phyloP scores from a whole-genome alignment of 208 protist genomes.

The Trypanosoma melophagium region DNA sequence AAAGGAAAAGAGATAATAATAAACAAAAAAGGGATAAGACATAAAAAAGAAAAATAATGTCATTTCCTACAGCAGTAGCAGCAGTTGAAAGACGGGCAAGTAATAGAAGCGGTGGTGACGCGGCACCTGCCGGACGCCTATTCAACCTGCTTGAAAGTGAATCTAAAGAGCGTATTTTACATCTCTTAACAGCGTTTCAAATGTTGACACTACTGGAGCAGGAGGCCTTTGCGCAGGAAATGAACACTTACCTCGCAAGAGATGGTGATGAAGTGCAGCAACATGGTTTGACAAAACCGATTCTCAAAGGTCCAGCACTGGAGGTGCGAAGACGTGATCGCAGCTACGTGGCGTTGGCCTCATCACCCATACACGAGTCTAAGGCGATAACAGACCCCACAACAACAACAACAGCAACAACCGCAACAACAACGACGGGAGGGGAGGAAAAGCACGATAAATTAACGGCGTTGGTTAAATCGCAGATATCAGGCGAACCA shows the following conservation, averaged over 20 bases:
- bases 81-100: background rate
- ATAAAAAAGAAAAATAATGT: conserved; percentile 4
- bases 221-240: conserved; percentile 51
- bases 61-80: background rate
- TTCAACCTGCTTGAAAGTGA: conserved; percentile 56
- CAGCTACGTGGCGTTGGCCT: conserved; percentile 39
- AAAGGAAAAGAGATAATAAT: background rate
- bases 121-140: conserved; percentile 16
- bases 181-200: conserved; percentile 50
- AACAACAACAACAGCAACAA: conserved; percentile 16
- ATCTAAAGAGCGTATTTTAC: conserved; percentile 56
- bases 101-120: background rate
- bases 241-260: conserved; percentile 31
- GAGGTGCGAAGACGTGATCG: conserved; percentile 51
- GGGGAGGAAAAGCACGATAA: too few relatives aligned
- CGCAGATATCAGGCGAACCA: conserved; percentile 6
- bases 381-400: background rate
- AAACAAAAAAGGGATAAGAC: background rate
- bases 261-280: conserved; percentile 1
- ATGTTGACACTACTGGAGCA: conserved; percentile 51
- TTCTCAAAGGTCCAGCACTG: conserved; percentile 34
- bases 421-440: too few relatives aligned
- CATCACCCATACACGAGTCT: background rate
- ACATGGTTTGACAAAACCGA: background rate
- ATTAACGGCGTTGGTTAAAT: background rate